A percentile compares a stretch with the other conserved stretches of the same genome.
Conservation (phyloP, 352 stramenopile genomes). For the Globisporangium viniferum region DNA sequence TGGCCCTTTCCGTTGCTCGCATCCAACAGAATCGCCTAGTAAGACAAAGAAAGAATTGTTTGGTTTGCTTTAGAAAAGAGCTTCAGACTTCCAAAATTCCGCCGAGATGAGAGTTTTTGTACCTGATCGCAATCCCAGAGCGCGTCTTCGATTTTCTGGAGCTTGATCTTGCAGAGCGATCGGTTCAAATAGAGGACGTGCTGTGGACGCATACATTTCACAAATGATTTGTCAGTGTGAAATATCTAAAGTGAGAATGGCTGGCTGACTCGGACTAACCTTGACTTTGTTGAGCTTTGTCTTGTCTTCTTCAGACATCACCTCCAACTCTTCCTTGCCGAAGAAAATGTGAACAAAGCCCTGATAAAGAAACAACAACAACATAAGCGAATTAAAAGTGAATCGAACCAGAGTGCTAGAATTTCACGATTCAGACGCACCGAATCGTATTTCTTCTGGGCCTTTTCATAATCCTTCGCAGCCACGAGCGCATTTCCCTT, state of each 20-base stretch:
- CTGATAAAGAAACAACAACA: conserved; percentile 25
- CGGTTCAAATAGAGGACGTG: conserved; percentile 82
- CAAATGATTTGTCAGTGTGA: not conserved
- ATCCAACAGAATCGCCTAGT: conserved; percentile 67
- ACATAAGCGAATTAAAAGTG: not conserved
- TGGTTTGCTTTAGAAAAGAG: not conserved
- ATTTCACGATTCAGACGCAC: conserved; percentile 20
- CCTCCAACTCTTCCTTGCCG: conserved; percentile 83
- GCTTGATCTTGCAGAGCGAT: conserved; percentile 82
- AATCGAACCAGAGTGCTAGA: too few relatives aligned
- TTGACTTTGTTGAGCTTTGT: conserved; percentile 81
- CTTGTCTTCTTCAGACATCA: conserved; percentile 69
- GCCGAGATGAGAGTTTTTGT: not conserved
- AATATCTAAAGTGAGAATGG: not conserved
- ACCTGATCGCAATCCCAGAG: conserved; percentile 85
- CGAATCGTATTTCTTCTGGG: conserved; percentile 86
- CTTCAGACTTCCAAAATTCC: not conserved
- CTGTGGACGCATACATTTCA: conserved; percentile 11
- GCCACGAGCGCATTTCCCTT: conserved; percentile 72
- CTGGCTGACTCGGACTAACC: conserved; percentile 18
- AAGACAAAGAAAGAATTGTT: not conserved
- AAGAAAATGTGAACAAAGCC: conserved; percentile 88
- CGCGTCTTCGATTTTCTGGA: conserved; percentile 79
- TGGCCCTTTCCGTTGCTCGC: conserved; percentile 64
- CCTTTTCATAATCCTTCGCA: conserved; percentile 66